phyloP scores from a whole-genome alignment of 306 rosid genomes.

The Pachyrhizus erosus region DNA sequence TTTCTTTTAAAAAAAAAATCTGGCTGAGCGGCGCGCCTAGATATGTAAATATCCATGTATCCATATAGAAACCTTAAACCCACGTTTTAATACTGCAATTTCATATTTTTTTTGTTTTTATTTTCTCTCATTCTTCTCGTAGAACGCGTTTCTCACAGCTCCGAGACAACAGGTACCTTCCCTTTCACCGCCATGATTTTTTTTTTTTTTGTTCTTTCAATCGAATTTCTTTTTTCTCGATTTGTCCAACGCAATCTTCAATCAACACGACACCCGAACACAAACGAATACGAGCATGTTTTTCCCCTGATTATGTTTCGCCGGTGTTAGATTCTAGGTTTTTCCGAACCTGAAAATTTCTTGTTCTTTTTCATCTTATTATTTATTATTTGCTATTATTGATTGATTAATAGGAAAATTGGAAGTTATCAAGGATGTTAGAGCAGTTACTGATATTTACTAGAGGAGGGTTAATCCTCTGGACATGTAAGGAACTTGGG shows the following conservation, averaged over 20 bases:
- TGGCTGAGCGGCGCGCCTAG: too few species aligned
- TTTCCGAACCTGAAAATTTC: background rate
- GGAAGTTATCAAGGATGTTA: conserved; percentile 60
- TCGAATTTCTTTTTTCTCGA: background rate
- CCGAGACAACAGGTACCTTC: conserved; percentile 7
- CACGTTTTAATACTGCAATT: background rate
- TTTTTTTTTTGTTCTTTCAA: background rate
- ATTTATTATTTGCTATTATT: background rate
- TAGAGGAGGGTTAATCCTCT: conserved; percentile 89
- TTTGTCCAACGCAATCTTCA: background rate
- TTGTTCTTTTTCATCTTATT: background rate
- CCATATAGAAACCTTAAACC: background rate
- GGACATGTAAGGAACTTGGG: conserved; percentile 88
- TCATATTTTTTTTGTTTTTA: background rate
- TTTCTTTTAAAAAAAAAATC: too few species aligned
- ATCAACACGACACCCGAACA: background rate
- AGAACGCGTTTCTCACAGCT: background rate
- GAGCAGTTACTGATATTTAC: conserved; percentile 87
- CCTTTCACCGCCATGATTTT: background rate
- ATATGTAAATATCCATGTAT: too few species aligned
- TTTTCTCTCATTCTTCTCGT: background rate
- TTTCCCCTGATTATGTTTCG: background rate
- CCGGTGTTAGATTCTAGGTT: conserved; percentile 12
- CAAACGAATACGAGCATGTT: background rate
- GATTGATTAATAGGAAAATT: conserved; percentile 44